Base-by-base conservation (phyloP, 2,329 filamentous ascomycete species). In the Neofusicoccum parvum region DNA sequence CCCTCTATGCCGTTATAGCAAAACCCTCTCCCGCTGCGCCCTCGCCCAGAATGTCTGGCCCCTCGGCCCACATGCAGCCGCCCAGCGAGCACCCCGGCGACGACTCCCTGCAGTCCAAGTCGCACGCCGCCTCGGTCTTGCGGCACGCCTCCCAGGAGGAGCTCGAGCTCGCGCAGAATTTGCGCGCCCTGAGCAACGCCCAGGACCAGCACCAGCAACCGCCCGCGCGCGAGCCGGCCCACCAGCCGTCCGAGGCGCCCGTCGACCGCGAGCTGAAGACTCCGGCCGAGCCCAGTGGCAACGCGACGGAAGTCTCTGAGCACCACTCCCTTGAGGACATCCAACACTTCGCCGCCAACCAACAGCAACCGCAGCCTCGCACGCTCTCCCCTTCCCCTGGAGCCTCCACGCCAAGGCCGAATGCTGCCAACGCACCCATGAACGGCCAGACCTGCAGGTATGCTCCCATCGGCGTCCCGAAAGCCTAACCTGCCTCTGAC, bases 401-500 rank as follows among this genome's bases (percentile, higher is more conserved):
- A 7, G 32, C 51, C 2, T 17, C 63, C n/a, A 32, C 65, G 9
- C 58, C 50, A 43, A 64, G 62, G 62, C 70, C 56, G 69, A 72
- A 45, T 65, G 70, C 53, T 62, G 71, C 41, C 45, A 78, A 74
- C 68, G 74, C 75, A 59, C 74, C 79, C 39, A 74, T 88, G 49
- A 81, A 80, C 58, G 89, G 88, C 2, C 90, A 92, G 75, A 81
- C 90, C 51, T 92, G 90, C 87, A 92, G 89, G 90, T 91, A 80
- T 73, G 84, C 72, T 54, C 63, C 32, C 27, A 45, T 27, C 41
- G 20, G 11, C 49, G 48, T 23, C 37, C 12, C 20, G 6, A 27
- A 3, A 12, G 15, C 34, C n/a, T 36, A 12, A 34, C 51, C 32
- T 7, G 3, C 32, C 45, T n/a, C 51, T 65, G 34, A 65, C 51